A percentile compares a stretch with the other conserved stretches of the same genome.
phyloP scores from a whole-genome alignment of 306 rosid genomes.

The Canavalia gladiata region DNA sequence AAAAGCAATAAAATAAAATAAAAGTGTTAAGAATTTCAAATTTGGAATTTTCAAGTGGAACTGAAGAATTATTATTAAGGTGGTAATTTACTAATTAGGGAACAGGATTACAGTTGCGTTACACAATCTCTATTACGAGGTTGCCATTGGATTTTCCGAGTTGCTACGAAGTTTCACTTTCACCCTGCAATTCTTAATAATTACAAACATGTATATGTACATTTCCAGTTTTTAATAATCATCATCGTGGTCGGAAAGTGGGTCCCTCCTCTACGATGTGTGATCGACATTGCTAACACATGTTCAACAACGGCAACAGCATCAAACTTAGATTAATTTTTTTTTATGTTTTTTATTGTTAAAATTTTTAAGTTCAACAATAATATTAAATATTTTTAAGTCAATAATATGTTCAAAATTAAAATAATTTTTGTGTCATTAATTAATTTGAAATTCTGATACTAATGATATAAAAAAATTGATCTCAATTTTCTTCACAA shows the following conservation, averaged over 20 bases:
- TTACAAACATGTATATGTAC: constrained; percentile 44
- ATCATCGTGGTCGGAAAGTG: constrained; percentile 60
- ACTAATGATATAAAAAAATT: background rate
- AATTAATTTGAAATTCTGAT: background rate
- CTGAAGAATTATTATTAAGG: constrained; percentile 5
- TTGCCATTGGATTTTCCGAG: constrained; percentile 17
- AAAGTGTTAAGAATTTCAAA: constrained; percentile 14
- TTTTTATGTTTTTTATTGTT: background rate
- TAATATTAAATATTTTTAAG: background rate
- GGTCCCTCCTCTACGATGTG: constrained; percentile 61
- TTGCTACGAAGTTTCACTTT: constrained; percentile 38
- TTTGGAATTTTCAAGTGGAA: constrained; percentile 11
- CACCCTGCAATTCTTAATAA: constrained; percentile 39
- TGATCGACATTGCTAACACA: constrained; percentile 62
- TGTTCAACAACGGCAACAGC: constrained; percentile 39
- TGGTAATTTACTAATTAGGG: constrained; percentile 35
- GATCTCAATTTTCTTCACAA: background rate
- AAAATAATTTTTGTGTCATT: background rate
- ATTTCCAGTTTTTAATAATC: constrained; percentile 43
- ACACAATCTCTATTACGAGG: constrained; percentile 48
- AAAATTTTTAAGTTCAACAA: background rate
- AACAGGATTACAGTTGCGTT: constrained; percentile 15
- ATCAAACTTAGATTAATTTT: background rate
- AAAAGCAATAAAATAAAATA: background rate
- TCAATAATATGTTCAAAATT: background rate